A percentile compares a stretch with the other conserved stretches of the same genome.
These are phyloP conservation scores for Ambrosiella beaveri DNA, from an alignment of 2,329 filamentous ascomycete species.

Conservation along the genomic window DNA sequence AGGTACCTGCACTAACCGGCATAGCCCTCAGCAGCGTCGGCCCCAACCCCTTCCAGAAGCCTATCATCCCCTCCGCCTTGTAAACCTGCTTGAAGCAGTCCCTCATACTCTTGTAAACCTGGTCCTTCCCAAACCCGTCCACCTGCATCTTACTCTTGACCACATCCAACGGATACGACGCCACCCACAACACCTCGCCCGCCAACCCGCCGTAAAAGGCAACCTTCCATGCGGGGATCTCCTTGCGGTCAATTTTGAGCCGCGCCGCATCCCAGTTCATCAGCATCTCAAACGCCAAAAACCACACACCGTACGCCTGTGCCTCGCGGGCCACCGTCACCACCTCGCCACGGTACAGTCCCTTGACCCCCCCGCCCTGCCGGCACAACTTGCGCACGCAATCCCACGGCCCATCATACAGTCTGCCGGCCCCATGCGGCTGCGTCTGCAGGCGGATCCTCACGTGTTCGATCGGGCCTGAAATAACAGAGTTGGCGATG, in stretches of 20 bases:
- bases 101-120: conserved; percentile 65
- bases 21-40: conserved; percentile 87
- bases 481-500: conserved; percentile 73
- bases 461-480: conserved; percentile 88
- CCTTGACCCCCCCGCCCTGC: conserved; percentile 47
- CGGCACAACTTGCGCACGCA: conserved; percentile 71
- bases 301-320: conserved; percentile 92
- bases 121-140: conserved; percentile 62
- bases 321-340: conserved; percentile 82
- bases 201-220: conserved; percentile 85
- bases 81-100: conserved; percentile 79
- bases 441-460: conserved; percentile 93
- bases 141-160: conserved; percentile 99
- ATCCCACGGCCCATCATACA: conserved; percentile 76
- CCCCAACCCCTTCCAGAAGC: conserved; percentile 89
- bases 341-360: conserved; percentile 71
- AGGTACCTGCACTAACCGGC: conserved; percentile 96
- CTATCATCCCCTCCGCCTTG: conserved; percentile 54
- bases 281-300: conserved; percentile 83
- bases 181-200: conserved; percentile 84
- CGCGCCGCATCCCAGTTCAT: conserved; percentile 79
- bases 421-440: conserved; percentile 60
- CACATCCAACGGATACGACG: conserved; percentile 90
- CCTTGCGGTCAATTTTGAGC: conserved; percentile 56
- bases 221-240: conserved; percentile 70